Evolutionary conservation across 805 yeast species (phyloP).

Genomic region (Candida broadrunensis): DNA sequence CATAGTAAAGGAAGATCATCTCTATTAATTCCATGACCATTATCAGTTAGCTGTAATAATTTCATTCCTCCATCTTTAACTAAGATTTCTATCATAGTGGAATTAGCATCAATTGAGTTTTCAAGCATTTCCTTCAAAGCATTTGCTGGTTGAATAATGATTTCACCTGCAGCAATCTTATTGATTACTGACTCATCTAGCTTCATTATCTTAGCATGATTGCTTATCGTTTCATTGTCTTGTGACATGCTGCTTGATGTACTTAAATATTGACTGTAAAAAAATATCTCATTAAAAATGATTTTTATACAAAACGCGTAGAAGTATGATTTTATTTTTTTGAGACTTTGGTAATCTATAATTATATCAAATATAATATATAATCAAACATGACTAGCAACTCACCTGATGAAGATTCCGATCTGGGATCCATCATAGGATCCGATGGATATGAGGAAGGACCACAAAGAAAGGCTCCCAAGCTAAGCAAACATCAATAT

Average conservation of each 20-base stretch:
- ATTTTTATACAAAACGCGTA: no score
- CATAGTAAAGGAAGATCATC: constrained; percentile 81
- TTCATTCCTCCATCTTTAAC: constrained; percentile 94
- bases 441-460: constrained; percentile 11
- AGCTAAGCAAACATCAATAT: constrained; percentile 27
- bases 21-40: constrained; percentile 76
- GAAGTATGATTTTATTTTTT: no score
- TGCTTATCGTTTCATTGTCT: no score
- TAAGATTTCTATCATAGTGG: constrained; percentile 70
- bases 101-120: constrained; percentile 84
- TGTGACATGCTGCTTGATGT: no score
- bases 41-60: constrained; percentile 81
- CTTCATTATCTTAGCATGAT: constrained; percentile 10
- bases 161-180: constrained; percentile 96
- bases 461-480: constrained; percentile 18
- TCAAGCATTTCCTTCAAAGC: constrained; percentile 92
- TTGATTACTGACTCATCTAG: constrained; percentile 76
- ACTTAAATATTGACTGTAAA: no score
- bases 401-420: constrained; percentile 1
- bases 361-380: no score
- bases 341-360: no score
- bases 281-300: no score
- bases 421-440: neutral
- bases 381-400: no score
- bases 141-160: constrained; percentile 88